A percentile compares a stretch with the other conserved stretches of the same genome.
Conservation (phyloP, 305 asterid species). For the Coffea humblotiana region DNA sequence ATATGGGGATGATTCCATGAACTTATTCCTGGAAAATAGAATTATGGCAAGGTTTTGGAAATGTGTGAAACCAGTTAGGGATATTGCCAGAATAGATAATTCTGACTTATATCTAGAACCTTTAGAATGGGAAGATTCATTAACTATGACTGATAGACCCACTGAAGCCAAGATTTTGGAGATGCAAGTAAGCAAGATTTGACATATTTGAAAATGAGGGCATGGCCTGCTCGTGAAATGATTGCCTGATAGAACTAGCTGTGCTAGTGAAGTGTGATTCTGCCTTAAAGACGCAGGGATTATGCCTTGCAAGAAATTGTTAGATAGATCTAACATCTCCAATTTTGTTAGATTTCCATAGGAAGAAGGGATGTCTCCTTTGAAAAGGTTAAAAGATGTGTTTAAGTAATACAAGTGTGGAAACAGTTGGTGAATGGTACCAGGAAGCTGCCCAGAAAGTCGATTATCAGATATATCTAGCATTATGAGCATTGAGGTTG, state of each 20-base stretch:
- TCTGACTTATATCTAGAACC: constrained; percentile 20
- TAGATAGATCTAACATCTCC: constrained; percentile 23
- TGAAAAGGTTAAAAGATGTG: constrained; percentile 5
- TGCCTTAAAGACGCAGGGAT: constrained; percentile 12
- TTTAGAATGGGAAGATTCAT: constrained; percentile 21
- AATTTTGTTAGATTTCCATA: constrained; percentile 15
- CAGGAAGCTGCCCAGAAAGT: constrained; percentile 4
- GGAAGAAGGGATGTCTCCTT: constrained; percentile 14
- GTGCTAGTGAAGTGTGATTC: constrained; percentile 21
- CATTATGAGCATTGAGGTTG: constrained; percentile 15
- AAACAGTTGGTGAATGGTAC: neutral
- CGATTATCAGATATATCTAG: constrained; percentile 10
- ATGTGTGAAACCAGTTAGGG: constrained; percentile 7
- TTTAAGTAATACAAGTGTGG: neutral
- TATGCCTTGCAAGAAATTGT: constrained; percentile 23
- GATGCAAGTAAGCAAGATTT: constrained; percentile 23
- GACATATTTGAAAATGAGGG: constrained; percentile 21
- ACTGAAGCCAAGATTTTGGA: constrained; percentile 23
- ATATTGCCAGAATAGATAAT: constrained; percentile 12
- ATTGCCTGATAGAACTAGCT: constrained; percentile 15
- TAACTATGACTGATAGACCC: constrained; percentile 12
- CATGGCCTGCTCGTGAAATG: constrained; percentile 14
- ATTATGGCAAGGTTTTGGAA: constrained; percentile 9
- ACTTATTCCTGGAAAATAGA: neutral
- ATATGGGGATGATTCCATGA: constrained; percentile 8